Evolutionary conservation across 805 yeast species (phyloP), one percentile per base, ranked within the genome.

Genomic region (Saccharomycopsis fermentans): DNA sequence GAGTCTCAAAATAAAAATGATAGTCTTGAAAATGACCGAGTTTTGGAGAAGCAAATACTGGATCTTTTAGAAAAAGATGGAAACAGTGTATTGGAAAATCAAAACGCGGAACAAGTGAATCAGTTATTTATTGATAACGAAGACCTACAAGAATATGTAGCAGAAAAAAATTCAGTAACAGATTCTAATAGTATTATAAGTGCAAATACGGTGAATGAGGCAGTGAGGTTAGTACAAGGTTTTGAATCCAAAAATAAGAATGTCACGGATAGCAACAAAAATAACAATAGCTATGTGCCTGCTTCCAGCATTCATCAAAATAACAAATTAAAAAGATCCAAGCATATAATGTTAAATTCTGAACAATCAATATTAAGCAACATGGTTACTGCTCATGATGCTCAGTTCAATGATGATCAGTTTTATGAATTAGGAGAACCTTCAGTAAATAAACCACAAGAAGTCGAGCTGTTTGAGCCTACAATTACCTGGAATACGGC

Each of bases 401-500:
- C 35, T 19, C 19, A 50, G n/a, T 21, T 43, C 50, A 29, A 50
- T 27, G 37, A 50, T 50, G 12, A 27, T 29, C 21, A 50, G 16
- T 50, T 50, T 14, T 29, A 50, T 27, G 53, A 50, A 27, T 12
- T 27, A 27, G 53, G 37, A 16, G 53, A 50, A 32, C 29, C 37
- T 50, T 8, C n/a, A 19, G 35, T 27, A 9, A 32, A 19, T 21
- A 27, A 27, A 9, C 53, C 21, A 29, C 35, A 35, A 34, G 50
- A 29, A 8, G 39, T 55, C 11, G 53, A 40, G 1, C 50, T 21
- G 27, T 24, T 34, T 47, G 60, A 60, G 35, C 43, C 57, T 11
- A 60, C 63, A 11, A 58, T 60, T 19, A 60, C 60, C 2, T 60
- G 63, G 63, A 60, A 57, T 53, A 58, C 37, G 12, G 26, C 36